Evolutionary conservation across 345 rosid species (phyloP).

Genomic region (Populus pruinosa): DNA sequence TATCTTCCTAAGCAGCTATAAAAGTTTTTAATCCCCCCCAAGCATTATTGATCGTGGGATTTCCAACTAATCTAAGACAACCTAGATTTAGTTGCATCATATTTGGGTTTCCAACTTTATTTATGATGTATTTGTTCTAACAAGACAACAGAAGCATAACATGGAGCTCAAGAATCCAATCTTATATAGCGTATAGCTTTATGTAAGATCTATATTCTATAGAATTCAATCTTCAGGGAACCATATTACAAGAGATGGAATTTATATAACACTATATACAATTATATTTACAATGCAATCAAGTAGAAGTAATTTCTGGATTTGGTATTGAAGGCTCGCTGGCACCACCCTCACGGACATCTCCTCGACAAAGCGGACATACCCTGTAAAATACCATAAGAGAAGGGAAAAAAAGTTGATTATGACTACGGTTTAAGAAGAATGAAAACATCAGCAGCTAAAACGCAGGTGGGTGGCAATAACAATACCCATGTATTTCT

Average conservation of each 20-base stretch:
- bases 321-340: constrained; percentile 7
- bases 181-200: too few species aligned
- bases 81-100: too few species aligned
- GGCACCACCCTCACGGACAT: constrained; percentile 44
- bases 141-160: too few species aligned
- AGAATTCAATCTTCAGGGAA: background rate
- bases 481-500: constrained; percentile 68
- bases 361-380: constrained; percentile 75
- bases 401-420: background rate
- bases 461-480: background rate
- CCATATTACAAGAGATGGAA: background rate
- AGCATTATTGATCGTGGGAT: too few species aligned
- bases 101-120: too few species aligned
- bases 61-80: too few species aligned
- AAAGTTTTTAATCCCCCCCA: background rate
- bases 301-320: constrained; percentile 36
- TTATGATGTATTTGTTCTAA: too few species aligned
- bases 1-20: background rate
- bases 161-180: too few species aligned
- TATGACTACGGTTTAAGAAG: background rate
- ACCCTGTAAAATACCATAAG: constrained; percentile 36
- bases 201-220: background rate
- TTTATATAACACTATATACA: constrained; percentile 13
- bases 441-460: background rate
- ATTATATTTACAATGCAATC: constrained; percentile 25